Conservation (phyloP, 208 protist genomes). For the Endotrypanum monterogeii region DNA sequence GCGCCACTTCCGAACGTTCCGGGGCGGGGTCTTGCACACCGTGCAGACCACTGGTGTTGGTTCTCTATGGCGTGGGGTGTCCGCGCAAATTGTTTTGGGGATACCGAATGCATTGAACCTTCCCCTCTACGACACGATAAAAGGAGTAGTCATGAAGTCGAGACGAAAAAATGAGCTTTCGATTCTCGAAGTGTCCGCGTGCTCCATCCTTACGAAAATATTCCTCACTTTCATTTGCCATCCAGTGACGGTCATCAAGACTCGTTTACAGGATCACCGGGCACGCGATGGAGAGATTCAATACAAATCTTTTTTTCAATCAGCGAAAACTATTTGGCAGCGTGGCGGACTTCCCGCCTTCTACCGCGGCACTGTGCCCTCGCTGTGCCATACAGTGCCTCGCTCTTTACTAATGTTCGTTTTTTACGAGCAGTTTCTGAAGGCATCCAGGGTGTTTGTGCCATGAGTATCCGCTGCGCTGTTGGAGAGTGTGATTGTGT, state of each 20-base stretch:
- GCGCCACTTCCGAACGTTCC: conserved; percentile 62
- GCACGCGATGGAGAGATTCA: conserved; percentile 56
- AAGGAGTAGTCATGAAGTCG: conserved; percentile 25
- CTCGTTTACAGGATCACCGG: conserved; percentile 84
- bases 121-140: conserved; percentile 84
- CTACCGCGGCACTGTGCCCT: conserved; percentile 73
- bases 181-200: conserved; percentile 56
- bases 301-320: conserved; percentile 70
- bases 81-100: conserved; percentile 77
- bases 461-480: background rate
- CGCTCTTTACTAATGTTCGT: conserved; percentile 74
- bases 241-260: conserved; percentile 80
- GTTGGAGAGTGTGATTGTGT: background rate
- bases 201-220: conserved; percentile 67
- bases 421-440: conserved; percentile 83
- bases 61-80: conserved; percentile 79
- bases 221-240: conserved; percentile 57
- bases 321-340: conserved; percentile 42
- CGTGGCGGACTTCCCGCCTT: conserved; percentile 51
- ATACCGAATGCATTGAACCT: conserved; percentile 84
- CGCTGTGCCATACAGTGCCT: conserved; percentile 72
- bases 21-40: conserved; percentile 55
- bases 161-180: conserved; percentile 33
- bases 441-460: conserved; percentile 11
- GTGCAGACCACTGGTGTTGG: conserved; percentile 56